Conservation (phyloP, 176 grass and related monocot species). For the Bromus sterilis region DNA sequence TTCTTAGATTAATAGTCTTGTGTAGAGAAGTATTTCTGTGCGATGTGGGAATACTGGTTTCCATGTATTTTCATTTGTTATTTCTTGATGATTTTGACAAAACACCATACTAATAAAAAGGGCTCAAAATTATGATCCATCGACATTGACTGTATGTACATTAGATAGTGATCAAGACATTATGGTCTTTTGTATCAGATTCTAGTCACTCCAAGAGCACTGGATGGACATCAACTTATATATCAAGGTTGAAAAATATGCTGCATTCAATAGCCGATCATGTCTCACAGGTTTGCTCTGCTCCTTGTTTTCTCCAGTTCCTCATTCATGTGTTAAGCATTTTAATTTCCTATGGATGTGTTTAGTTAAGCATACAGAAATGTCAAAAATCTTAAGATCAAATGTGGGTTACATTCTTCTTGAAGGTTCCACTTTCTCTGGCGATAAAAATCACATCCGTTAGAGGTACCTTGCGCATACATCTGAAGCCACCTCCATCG, state of each 20-base stretch:
- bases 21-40: not conserved
- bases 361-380: not conserved
- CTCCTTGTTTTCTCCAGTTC: not conserved
- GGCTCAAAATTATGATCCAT: not conserved
- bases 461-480: slow-evolving; percentile 58
- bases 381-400: not conserved
- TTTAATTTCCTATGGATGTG: not conserved
- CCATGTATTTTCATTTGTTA: no score
- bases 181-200: slow-evolving; percentile 50
- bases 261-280: slow-evolving; percentile 90
- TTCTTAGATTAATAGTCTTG: not conserved
- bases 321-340: not conserved
- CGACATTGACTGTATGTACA: not conserved
- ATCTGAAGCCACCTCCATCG: slow-evolving; percentile 78
- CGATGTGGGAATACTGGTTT: not conserved
- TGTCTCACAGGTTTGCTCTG: slow-evolving; percentile 77
- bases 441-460: slow-evolving; percentile 61
- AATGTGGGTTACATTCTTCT: slow-evolving; percentile 4
- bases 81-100: no score
- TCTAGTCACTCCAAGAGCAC: slow-evolving; percentile 49
- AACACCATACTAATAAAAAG: no score
- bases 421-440: slow-evolving; percentile 79
- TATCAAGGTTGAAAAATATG: slow-evolving; percentile 80
- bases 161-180: slow-evolving; percentile 4
- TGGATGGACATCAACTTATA: slow-evolving; percentile 68